Evolutionary conservation across 2,329 filamentous ascomycete species (phyloP).

Genomic region (Zymoseptoria ardabiliae): DNA sequence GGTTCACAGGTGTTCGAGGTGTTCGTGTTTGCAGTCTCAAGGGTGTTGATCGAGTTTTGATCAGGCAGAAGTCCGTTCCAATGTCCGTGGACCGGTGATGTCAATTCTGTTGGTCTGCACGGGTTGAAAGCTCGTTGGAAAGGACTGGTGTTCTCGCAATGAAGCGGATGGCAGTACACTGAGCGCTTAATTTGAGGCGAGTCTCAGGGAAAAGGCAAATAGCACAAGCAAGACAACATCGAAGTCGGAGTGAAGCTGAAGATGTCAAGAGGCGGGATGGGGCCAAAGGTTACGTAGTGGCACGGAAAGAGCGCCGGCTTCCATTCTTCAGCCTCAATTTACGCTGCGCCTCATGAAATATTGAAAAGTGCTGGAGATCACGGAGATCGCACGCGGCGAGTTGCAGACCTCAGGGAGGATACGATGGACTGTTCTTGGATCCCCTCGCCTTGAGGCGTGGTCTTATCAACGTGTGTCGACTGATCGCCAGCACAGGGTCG

Average conservation of each 20-base stretch:
- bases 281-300: neutral
- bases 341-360: neutral
- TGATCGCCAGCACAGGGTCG: neutral
- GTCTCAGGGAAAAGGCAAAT: neutral
- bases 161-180: neutral
- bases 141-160: neutral
- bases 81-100: neutral
- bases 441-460: too few species aligned
- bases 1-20: neutral
- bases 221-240: neutral
- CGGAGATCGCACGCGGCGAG: too few species aligned
- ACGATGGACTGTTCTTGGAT: too few species aligned
- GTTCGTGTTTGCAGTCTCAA: neutral
- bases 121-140: neutral
- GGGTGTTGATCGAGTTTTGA: neutral
- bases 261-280: neutral
- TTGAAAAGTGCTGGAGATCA: neutral
- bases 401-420: too few species aligned
- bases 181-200: neutral
- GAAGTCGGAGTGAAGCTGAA: neutral
- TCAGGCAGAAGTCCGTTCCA: neutral
- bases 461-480: neutral
- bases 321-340: neutral
- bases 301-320: neutral
- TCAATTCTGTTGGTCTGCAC: neutral